Percentiles rank a stretch among this genome's conserved stretches.
Evolutionary conservation across 1,139 yeast genomes (phyloP).

Genomic region (Suhomyces ambrosiae): DNA sequence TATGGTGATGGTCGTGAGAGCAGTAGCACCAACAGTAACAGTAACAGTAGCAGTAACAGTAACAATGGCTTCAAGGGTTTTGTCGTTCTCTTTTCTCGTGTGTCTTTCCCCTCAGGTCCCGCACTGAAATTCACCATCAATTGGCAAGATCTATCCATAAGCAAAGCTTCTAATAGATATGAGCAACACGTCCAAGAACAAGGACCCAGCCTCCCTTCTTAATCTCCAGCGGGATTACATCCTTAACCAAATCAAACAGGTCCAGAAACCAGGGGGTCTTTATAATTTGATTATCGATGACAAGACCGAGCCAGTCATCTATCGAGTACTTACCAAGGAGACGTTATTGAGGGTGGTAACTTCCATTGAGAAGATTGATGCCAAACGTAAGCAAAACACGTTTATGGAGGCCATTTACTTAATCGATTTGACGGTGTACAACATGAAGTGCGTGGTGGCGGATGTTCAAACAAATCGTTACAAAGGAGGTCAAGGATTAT

Average conservation of each 20-base stretch:
- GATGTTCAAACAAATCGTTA: constrained; percentile 44
- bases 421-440: constrained; percentile 39
- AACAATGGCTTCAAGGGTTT: no score
- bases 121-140: no score
- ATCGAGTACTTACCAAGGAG: constrained; percentile 40
- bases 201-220: constrained; percentile 38
- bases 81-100: no score
- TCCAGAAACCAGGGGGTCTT: constrained; percentile 37
- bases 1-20: neutral
- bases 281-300: constrained; percentile 44
- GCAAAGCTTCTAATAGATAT: no score
- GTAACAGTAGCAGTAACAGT: no score
- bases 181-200: constrained; percentile 24
- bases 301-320: constrained; percentile 37
- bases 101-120: no score
- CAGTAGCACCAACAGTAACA: no score
- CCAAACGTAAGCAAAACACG: constrained; percentile 36
- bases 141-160: no score
- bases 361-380: constrained; percentile 43
- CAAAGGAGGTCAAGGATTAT: constrained; percentile 42
- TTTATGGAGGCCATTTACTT: constrained; percentile 47
- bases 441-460: constrained; percentile 45
- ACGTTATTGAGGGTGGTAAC: constrained; percentile 44
- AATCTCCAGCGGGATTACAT: constrained; percentile 40
- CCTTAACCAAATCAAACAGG: constrained; percentile 36